Evolutionary conservation across 345 rosid genomes (phyloP).

Genomic region (Pugionium dolabratum): DNA sequence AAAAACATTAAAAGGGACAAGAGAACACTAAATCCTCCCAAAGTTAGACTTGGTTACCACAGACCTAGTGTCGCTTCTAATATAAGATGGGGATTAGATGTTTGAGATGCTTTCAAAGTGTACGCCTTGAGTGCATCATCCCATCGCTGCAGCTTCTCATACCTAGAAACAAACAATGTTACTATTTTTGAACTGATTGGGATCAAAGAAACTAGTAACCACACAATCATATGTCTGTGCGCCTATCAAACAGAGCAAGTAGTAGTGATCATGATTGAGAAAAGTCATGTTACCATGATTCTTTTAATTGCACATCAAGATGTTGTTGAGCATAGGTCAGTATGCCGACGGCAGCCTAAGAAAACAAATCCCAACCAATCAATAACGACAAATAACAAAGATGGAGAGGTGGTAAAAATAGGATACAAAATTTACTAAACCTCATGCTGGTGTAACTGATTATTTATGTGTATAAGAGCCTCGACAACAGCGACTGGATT

Average conservation of each 20-base stretch:
- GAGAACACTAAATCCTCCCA: background rate
- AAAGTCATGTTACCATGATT: constrained; percentile 72
- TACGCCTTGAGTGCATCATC: constrained; percentile 99
- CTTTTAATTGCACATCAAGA: constrained; percentile 90
- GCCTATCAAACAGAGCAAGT: constrained; percentile 23
- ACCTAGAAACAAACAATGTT: constrained; percentile 53
- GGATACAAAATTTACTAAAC: constrained; percentile 41
- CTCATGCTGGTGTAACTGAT: constrained; percentile 97
- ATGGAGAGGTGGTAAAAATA: constrained; percentile 17
- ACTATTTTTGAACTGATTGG: constrained; percentile 19
- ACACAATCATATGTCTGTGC: constrained; percentile 7
- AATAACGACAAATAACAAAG: constrained; percentile 26
- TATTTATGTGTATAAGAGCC: constrained; percentile 96
- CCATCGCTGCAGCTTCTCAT: constrained; percentile 99
- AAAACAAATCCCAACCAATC: constrained; percentile 23
- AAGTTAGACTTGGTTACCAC: constrained; percentile 24
- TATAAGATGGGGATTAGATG: constrained; percentile 68
- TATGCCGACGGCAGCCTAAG: constrained; percentile 97
- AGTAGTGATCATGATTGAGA: constrained; percentile 23
- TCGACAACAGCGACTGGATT: constrained; percentile 97
- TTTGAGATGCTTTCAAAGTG: constrained; percentile 76
- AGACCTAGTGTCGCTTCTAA: constrained; percentile 88
- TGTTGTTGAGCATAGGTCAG: constrained; percentile 92
- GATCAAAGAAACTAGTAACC: constrained; percentile 25
- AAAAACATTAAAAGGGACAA: background rate